Evolutionary conservation across 2,329 filamentous ascomycete genomes (phyloP), one percentile per base, ranked within the genome.

Genomic region (Colletotrichum limetticola): DNA sequence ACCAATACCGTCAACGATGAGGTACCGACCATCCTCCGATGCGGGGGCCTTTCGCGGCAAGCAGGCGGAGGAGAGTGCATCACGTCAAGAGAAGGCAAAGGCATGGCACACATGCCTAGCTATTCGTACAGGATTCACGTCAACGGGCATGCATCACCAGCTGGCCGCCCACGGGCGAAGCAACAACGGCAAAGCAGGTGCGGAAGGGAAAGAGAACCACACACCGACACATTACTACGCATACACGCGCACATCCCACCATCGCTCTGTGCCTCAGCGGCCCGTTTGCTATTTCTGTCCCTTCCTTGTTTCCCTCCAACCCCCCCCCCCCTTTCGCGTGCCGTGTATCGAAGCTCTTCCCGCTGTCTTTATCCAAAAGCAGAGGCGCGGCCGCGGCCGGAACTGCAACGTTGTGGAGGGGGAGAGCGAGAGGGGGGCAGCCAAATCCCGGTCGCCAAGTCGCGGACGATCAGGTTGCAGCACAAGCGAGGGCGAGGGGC

Each of bases 221-320:
- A 42, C 30, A n/a, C 14, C 28, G 12, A 57, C 58, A 68, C 32
- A 56, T 35, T 30, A 8, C 19, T 60, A 28, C 42, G 26, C 64
- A 67, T 42, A 53, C 22, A 24, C n/a, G 35, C 42, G 52, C 32
- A 56, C 9, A 66, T 30, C 42, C 30, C 22, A 28, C 19, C n/a
- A 64, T 26, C n/a, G 22, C 49, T 32, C 64, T 26, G 53, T 69
- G 69, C 58, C 59, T 55, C 66, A 60, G 55, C 66, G 59, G 65
- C 58, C 69, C 65, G 69, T 32, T 65, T 68, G 58, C 65, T 72
- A 72, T 72, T 72, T 26, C 37, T 53, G 58, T 28, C 3, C 24
- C 14, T n/a, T 30, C 14, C 3, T 35, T 35, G 58, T 59, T 58
- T 52, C 30, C 64, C 37, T 37, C 52, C 58, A 65, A 63, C 3